Conservation (phyloP, 2,329 filamentous ascomycete genomes). For the Ascochyta pisi region DNA sequence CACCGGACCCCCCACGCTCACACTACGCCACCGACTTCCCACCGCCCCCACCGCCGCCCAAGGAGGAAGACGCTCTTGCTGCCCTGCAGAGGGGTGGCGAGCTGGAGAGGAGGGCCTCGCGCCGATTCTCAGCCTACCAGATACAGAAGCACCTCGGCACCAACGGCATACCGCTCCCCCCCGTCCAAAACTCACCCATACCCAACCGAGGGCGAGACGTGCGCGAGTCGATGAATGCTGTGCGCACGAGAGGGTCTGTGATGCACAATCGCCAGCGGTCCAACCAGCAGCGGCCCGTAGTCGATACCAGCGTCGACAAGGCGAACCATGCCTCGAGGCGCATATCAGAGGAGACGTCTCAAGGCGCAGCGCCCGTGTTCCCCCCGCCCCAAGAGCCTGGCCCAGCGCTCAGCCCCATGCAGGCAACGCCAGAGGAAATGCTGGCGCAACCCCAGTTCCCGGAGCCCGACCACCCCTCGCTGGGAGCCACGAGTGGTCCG, state of each 20-base stretch:
- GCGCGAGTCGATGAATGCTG: slow-evolving; percentile 81
- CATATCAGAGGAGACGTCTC: slow-evolving; percentile 68
- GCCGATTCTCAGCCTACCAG: slow-evolving; percentile 94
- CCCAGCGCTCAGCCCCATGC: slow-evolving; percentile 43
- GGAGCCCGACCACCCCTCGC: slow-evolving; percentile 33
- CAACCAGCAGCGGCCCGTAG: slow-evolving; percentile 52
- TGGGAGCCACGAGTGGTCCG: slow-evolving; percentile 47
- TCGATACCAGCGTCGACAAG: slow-evolving; percentile 69
- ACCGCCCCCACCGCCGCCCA: slow-evolving; percentile 80
- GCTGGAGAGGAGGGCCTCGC: slow-evolving; percentile 87
- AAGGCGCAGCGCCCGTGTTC: slow-evolving; percentile 47
- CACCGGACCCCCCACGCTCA: slow-evolving; percentile 44
- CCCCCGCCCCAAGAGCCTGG: slow-evolving; percentile 42
- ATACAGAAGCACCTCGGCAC: slow-evolving; percentile 93
- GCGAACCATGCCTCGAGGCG: slow-evolving; percentile 52
- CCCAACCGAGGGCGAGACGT: slow-evolving; percentile 86
- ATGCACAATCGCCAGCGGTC: slow-evolving; percentile 61
- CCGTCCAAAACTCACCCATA: slow-evolving; percentile 77
- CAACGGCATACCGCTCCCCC: slow-evolving; percentile 83
- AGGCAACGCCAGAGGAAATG: slow-evolving; percentile 72
- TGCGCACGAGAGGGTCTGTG: slow-evolving; percentile 65
- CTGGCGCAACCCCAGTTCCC: slow-evolving; percentile 52
- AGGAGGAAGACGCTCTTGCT: slow-evolving; percentile 87
- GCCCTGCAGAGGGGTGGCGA: slow-evolving; percentile 91
- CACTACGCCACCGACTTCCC: slow-evolving; percentile 64